Conservation (phyloP, 176 grass and related monocot genomes). For the Hsuehochloa calcarea region DNA sequence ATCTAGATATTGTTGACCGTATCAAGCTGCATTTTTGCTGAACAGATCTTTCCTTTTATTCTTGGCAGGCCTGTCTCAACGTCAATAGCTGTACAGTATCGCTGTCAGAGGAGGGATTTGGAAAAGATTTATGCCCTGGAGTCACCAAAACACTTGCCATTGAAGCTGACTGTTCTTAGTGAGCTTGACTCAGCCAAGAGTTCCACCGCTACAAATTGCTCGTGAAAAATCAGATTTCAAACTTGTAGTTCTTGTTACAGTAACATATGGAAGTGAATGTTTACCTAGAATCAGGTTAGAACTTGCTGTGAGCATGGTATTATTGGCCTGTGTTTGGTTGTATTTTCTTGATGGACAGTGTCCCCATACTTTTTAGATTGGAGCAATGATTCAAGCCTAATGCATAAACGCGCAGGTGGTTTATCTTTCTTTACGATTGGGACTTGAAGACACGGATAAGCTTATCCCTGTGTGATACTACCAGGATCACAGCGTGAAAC, state of each 20-base stretch:
- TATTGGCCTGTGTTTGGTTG: background rate
- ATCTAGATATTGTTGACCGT: conserved; percentile 23
- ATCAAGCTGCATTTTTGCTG: conserved; percentile 7
- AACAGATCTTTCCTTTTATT: conserved; percentile 21
- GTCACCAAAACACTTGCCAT: conserved; percentile 76
- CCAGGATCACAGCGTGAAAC: background rate
- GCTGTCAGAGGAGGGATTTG: conserved; percentile 57
- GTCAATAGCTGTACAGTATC: conserved; percentile 55
- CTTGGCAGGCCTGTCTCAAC: conserved; percentile 68
- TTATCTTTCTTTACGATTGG: background rate
- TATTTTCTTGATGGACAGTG: background rate
- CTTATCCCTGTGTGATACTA: background rate
- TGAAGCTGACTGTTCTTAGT: conserved; percentile 66
- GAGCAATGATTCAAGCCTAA: background rate
- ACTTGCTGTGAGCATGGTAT: background rate
- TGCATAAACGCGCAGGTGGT: background rate
- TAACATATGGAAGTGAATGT: background rate
- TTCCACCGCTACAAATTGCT: conserved; percentile 8
- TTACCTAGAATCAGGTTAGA: background rate
- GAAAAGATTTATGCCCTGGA: conserved; percentile 56
- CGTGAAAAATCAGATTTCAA: background rate
- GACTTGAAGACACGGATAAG: background rate
- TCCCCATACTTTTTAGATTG: background rate
- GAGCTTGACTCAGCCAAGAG: background rate
- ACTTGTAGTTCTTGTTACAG: background rate